Conservation (phyloP, 2,329 filamentous ascomycete genomes). For the Leptographium lundbergii region DNA sequence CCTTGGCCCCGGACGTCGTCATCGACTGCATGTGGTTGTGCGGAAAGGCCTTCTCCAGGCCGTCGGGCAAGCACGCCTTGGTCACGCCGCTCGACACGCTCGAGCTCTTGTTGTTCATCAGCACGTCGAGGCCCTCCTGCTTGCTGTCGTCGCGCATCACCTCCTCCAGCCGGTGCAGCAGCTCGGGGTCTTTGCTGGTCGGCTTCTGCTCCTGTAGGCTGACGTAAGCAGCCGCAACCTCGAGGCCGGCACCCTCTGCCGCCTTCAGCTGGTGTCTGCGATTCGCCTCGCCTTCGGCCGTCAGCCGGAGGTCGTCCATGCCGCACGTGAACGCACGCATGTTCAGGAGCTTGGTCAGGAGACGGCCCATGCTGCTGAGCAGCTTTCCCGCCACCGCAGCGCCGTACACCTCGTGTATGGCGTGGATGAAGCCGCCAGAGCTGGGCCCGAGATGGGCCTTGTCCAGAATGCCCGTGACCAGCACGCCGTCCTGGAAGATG, state of each 20-base stretch:
- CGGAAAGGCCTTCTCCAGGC: slow-evolving; percentile 83
- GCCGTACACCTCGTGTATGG: slow-evolving; percentile 87
- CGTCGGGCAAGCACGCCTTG: slow-evolving; percentile 62
- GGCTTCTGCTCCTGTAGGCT: slow-evolving; percentile 56
- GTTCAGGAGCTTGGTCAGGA: slow-evolving; percentile 79
- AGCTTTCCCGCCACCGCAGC: slow-evolving; percentile 75
- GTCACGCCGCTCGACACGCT: slow-evolving; percentile 70
- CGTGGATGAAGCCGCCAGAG: slow-evolving; percentile 77
- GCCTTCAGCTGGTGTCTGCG: slow-evolving; percentile 56
- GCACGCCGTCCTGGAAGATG: slow-evolving; percentile 73
- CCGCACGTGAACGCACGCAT: slow-evolving; percentile 96
- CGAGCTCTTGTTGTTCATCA: slow-evolving; percentile 62
- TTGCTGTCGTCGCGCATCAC: slow-evolving; percentile 85
- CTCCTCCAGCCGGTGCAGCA: slow-evolving; percentile 71
- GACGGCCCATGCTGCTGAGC: slow-evolving; percentile 75
- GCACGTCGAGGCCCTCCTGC: slow-evolving; percentile 76
- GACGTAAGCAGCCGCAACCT: slow-evolving; percentile 80
- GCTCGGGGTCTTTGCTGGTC: slow-evolving; percentile 52
- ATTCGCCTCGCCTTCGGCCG: slow-evolving; percentile 59
- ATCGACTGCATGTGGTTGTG: slow-evolving; percentile 98
- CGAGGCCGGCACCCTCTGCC: slow-evolving; percentile 57
- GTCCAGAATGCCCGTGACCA: slow-evolving; percentile 84
- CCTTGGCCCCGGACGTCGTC: slow-evolving; percentile 94
- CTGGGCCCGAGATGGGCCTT: slow-evolving; percentile 89
- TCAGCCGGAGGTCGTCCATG: slow-evolving; percentile 88